These are phyloP conservation scores for Vaccinium darrowii DNA, from an alignment of 148 eudicot genomes.

Conservation along the genomic window DNA sequence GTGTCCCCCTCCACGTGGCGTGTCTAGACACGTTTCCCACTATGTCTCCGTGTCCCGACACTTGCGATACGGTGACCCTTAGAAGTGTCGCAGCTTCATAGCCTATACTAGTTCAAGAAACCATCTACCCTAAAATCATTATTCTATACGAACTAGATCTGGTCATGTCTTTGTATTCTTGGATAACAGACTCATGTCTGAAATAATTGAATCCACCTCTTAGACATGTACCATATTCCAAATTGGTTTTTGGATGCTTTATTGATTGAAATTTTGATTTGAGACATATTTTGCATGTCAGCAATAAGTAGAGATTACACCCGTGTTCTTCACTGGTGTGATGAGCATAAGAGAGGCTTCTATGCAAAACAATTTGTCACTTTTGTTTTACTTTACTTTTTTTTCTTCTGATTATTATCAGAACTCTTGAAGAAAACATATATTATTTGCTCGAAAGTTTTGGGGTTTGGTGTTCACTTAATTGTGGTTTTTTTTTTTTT, in stretches of 20 bases:
- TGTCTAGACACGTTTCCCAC: too few species aligned
- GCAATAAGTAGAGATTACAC: background rate
- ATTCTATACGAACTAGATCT: background rate
- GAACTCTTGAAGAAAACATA: background rate
- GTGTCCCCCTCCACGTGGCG: too few species aligned
- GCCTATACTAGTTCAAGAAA: background rate
- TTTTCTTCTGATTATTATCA: background rate
- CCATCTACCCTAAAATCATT: background rate
- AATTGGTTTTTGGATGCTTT: constrained; percentile 4
- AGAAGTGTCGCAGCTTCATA: too few species aligned
- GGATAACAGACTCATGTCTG: background rate
- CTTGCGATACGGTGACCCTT: too few species aligned
- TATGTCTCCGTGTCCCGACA: too few species aligned
- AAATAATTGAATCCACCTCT: background rate
- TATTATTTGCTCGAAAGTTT: background rate
- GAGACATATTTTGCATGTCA: background rate
- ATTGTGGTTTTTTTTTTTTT: too few species aligned
- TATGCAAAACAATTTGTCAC: background rate
- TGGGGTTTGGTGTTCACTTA: background rate
- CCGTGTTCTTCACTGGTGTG: background rate
- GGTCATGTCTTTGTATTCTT: background rate
- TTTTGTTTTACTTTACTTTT: background rate
- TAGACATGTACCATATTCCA: background rate
- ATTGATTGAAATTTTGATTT: background rate
- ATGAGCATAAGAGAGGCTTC: background rate